Percentiles rank a stretch among this genome's conserved stretches.
Conservation (phyloP, 2,329 filamentous ascomycete genomes). For the Aspergillus bombycis region DNA sequence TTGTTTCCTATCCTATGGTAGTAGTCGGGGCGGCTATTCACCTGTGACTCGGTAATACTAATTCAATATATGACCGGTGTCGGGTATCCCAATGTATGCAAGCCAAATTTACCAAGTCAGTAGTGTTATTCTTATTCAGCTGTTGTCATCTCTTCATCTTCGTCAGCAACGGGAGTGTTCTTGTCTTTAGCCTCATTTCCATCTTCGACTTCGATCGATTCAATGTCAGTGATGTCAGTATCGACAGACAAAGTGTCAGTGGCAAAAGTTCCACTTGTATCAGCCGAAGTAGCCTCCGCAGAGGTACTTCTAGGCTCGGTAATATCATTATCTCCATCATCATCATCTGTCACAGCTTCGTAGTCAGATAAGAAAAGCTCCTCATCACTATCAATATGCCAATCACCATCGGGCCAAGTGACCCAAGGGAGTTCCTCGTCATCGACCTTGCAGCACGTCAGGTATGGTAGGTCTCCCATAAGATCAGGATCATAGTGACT, state of each 20-base stretch:
- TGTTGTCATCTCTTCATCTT: not conserved
- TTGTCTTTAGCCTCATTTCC: not conserved
- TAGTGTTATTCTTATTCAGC: not conserved
- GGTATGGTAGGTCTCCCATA: slow-evolving; percentile 39
- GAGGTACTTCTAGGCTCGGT: not conserved
- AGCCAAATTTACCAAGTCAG: not conserved
- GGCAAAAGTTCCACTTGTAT: not conserved
- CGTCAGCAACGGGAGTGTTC: not conserved
- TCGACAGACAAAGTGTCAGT: not conserved
- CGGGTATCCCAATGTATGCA: not conserved
- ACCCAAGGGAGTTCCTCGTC: slow-evolving; percentile 16
- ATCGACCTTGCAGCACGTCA: slow-evolving; percentile 49
- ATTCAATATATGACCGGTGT: not conserved
- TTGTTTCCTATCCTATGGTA: not conserved
- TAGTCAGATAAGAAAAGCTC: not conserved
- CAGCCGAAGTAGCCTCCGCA: not conserved
- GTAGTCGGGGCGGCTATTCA: not conserved
- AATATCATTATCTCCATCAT: not conserved
- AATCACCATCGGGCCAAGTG: not conserved
- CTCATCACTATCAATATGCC: not conserved
- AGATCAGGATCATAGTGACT: slow-evolving; percentile 41
- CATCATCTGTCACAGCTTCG: not conserved
- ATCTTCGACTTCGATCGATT: not conserved
- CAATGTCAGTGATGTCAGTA: not conserved
- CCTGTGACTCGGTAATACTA: not conserved